phyloP scores from a whole-genome alignment of 305 asterid species.

The Nicotiana rustica region DNA sequence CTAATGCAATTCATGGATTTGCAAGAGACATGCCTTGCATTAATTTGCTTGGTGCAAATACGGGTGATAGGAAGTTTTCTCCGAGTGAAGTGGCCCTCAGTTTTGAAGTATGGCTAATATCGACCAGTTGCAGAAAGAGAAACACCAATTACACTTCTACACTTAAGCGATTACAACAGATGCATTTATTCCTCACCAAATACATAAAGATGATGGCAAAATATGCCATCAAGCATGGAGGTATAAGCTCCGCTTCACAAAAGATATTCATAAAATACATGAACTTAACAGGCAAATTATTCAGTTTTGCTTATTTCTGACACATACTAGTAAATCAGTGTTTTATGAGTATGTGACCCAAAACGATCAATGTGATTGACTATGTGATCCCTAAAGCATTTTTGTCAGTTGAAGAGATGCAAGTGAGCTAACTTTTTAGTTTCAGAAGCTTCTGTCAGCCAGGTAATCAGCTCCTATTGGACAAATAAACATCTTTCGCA shows the following conservation, averaged over 20 bases:
- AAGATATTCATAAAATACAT: not conserved
- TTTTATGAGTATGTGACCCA: not conserved
- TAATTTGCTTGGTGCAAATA: too few species aligned
- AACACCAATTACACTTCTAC: too few species aligned
- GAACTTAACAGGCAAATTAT: not conserved
- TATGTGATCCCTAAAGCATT: not conserved
- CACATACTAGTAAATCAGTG: not conserved
- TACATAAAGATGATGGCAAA: too few species aligned
- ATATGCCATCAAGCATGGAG: not conserved
- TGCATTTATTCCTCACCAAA: too few species aligned
- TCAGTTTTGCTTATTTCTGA: not conserved
- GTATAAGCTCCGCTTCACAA: not conserved
- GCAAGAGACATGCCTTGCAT: too few species aligned
- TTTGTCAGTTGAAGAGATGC: not conserved
- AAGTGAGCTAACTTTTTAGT: not conserved
- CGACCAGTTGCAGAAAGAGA: too few species aligned
- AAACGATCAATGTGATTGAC: not conserved
- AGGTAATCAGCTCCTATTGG: slow-evolving; percentile 4
- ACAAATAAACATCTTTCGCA: slow-evolving; percentile 25
- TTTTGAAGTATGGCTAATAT: too few species aligned
- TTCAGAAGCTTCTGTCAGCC: not conserved
- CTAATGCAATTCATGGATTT: too few species aligned
- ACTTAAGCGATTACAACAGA: too few species aligned
- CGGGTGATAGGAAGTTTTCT: too few species aligned
- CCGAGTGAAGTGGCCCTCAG: too few species aligned